Conservation (phyloP, 164 flowering plant species). For the Euptelea pleiosperma region DNA sequence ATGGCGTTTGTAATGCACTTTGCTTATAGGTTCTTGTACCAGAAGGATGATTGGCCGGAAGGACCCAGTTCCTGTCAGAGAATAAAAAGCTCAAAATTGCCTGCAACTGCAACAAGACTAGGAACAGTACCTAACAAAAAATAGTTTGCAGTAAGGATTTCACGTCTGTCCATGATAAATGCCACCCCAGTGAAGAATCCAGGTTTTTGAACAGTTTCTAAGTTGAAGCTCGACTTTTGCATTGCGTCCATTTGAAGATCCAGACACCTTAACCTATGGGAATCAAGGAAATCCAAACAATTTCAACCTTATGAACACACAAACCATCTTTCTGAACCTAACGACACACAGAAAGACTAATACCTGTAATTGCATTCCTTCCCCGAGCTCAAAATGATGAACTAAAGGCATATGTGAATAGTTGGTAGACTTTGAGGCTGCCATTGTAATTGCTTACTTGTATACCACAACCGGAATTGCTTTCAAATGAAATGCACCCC, state of each 20-base stretch:
- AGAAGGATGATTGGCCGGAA: constrained; percentile 27
- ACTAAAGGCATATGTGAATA: constrained; percentile 19
- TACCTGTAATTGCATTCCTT: constrained; percentile 40
- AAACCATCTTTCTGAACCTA: background rate
- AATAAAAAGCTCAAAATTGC: background rate
- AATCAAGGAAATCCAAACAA: constrained; percentile 7
- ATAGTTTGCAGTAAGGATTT: constrained; percentile 5
- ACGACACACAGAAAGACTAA: background rate
- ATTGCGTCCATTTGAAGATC: constrained; percentile 24
- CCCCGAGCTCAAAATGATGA: constrained; percentile 34
- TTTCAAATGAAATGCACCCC: background rate
- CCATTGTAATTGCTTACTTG: constrained; percentile 11
- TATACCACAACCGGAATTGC: background rate
- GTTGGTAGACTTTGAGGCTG: constrained; percentile 15
- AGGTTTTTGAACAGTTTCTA: constrained; percentile 28
- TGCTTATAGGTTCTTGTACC: constrained; percentile 31
- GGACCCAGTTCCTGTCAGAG: constrained; percentile 35
- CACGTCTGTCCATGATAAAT: constrained; percentile 37
- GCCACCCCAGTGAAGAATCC: constrained; percentile 47
- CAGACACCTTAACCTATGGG: constrained; percentile 31
- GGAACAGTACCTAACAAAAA: background rate
- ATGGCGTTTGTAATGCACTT: constrained; percentile 40
- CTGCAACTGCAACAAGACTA: background rate
- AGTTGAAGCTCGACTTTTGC: constrained; percentile 36
- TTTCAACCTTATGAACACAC: background rate